Evolutionary conservation across 352 stramenopile species (phyloP).

Genomic region (Globisporangium polare): DNA sequence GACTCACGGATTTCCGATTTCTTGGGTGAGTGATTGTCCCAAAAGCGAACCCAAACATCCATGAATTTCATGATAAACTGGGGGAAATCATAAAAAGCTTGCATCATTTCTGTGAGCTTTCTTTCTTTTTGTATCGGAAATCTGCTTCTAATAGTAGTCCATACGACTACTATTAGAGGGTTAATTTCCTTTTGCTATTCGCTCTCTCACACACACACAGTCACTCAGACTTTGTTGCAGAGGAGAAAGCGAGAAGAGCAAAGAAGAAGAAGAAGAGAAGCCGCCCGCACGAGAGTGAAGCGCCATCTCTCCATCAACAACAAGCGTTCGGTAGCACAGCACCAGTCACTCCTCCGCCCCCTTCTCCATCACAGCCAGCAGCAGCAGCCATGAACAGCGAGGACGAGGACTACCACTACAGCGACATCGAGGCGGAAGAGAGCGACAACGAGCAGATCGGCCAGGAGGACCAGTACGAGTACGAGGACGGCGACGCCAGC

Average conservation of each 20-base stretch:
- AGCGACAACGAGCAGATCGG: slow-evolving; percentile 17
- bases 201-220: background rate
- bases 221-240: background rate
- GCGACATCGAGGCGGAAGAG: slow-evolving; percentile 67
- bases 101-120: no score
- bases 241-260: slow-evolving; percentile 4
- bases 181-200: no score
- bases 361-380: background rate
- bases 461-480: slow-evolving; percentile 21
- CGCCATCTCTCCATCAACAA: background rate
- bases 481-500: slow-evolving; percentile 16
- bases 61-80: no score
- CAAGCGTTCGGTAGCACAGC: no score
- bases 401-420: slow-evolving; percentile 84
- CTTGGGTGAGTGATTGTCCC: no score
- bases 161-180: no score
- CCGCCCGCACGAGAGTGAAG: background rate
- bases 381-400: slow-evolving; percentile 17
- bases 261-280: background rate
- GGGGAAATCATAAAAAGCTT: no score
- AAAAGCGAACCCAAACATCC: no score
- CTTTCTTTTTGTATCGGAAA: no score
- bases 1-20: no score
- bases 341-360: background rate
- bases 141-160: no score